Evolutionary conservation across 2,329 filamentous ascomycete species (phyloP), one percentile per base, ranked within the genome.

Genomic region (Blastomyces silverae): DNA sequence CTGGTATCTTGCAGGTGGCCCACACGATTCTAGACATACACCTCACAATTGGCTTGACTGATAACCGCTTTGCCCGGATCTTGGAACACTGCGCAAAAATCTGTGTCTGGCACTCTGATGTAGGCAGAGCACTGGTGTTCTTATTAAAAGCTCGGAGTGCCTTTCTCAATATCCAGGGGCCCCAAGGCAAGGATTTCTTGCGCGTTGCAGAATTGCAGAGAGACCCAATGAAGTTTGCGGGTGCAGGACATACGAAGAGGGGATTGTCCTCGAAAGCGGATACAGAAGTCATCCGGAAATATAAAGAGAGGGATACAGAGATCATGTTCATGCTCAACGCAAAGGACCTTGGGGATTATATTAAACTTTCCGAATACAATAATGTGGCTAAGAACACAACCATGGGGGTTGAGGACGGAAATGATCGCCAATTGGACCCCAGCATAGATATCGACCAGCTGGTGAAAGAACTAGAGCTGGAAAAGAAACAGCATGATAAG

Each of bases 21-120:
- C 64, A 65, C 37, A 56, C 64, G 0, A 31, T 72, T 7, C 37
- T 68, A 1, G 42, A 20, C 1, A 61, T 52, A 17, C 62, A 69
- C 6, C 7, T 63, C 20, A 11, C 44, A 8, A 4, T 52, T 10
- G 42, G 57, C 0, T 42, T 71, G 2, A 60, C 63, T 2, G 71
- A 72, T 56, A 28, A 53, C 15, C 69, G 71, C 6, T 55, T 66
- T 20, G 58, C 65, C 3, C 57, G 66, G 56, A 13, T 71, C 17
- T 67, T 68, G 67, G 58, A 65, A 11, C 66, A 71, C 20, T 71
- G 69, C 46, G 72, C 69, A n/a, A 37, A 69, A n/a, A 65, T 73
- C 44, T 68, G 66, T 3, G 69, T 55, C 0, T 69, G 63, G 42
- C 72, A 74, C 52, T 70, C 69, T 0, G 72, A 74, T 52, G 17